phyloP scores from a whole-genome alignment of 23 red algal species.

The Gracilaria gracilis region DNA sequence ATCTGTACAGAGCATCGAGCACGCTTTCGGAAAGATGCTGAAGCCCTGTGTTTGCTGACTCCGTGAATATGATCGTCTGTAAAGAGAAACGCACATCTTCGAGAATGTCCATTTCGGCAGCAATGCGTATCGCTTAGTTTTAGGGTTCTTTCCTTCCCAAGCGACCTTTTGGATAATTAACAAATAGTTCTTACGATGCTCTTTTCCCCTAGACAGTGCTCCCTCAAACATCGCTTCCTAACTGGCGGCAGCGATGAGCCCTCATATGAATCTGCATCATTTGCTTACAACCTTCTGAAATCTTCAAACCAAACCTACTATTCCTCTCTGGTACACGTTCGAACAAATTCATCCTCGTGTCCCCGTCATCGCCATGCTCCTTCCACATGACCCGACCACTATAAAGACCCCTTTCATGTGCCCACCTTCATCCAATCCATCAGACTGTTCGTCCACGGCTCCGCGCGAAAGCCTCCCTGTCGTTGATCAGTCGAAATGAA shows the following conservation, averaged over 20 bases:
- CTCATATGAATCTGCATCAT: background rate
- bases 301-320: background rate
- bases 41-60: too few relatives aligned
- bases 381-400: background rate
- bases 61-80: too few relatives aligned
- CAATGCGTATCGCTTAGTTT: too few relatives aligned
- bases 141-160: too few relatives aligned
- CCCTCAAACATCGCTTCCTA: background rate
- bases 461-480: background rate
- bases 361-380: slow-evolving; percentile 1
- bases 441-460: background rate
- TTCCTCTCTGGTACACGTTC: background rate
- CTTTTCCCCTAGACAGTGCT: background rate
- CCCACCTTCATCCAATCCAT: background rate
- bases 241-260: slow-evolving; percentile 7
- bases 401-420: background rate
- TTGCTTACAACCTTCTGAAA: background rate
- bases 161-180: too few relatives aligned
- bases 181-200: too few relatives aligned
- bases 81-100: too few relatives aligned
- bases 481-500: background rate
- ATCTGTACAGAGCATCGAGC: too few relatives aligned
- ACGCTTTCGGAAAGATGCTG: too few relatives aligned
- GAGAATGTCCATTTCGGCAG: too few relatives aligned
- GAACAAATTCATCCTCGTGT: background rate